Evolutionary conservation across 1,284 basidiomycete genomes (phyloP).

Genomic region (Peniophora sp.): DNA sequence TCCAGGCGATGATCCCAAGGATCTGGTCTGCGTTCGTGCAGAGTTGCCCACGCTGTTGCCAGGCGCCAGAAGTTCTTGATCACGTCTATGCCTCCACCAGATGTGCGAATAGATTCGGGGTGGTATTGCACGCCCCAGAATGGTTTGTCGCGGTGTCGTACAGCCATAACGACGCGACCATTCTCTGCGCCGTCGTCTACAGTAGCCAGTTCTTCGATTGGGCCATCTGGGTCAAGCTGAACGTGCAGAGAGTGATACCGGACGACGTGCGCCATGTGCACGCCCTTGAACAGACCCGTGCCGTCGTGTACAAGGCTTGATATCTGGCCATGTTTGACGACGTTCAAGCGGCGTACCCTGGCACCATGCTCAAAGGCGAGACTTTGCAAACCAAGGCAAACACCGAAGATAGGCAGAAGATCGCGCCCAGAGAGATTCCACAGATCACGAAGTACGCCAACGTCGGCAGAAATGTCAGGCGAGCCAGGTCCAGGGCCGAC

Average conservation of each 20-base stretch:
- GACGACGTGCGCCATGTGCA: slow-evolving; percentile 62
- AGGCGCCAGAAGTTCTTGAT: slow-evolving; percentile 66
- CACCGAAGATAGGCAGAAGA: slow-evolving; percentile 73
- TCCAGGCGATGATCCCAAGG: slow-evolving; percentile 33
- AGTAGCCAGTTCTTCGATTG: slow-evolving; percentile 61
- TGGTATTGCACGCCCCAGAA: slow-evolving; percentile 97
- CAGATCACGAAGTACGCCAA: slow-evolving; percentile 58
- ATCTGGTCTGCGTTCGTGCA: slow-evolving; percentile 25
- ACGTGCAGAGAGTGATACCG: slow-evolving; percentile 81
- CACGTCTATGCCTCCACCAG: slow-evolving; percentile 55
- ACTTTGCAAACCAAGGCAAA: slow-evolving; percentile 92
- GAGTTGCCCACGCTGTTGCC: slow-evolving; percentile 45
- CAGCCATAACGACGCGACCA: slow-evolving; percentile 62
- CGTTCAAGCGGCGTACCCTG: slow-evolving; percentile 35
- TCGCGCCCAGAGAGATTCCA: slow-evolving; percentile 50
- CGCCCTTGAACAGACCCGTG: slow-evolving; percentile 54
- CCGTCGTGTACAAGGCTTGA: slow-evolving; percentile 54
- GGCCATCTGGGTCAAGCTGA: slow-evolving; percentile 31
- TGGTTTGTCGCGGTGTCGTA: slow-evolving; percentile 58
- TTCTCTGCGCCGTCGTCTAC: slow-evolving; percentile 58
- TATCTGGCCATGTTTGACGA: slow-evolving; percentile 80
- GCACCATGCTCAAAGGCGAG: slow-evolving; percentile 77
- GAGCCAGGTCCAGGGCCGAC: slow-evolving; percentile 80
- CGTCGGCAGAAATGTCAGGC: slow-evolving; percentile 53
- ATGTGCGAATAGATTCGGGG: slow-evolving; percentile 75